These are phyloP conservation scores for Aspergillus baeticus DNA, from an alignment of 495 filamentous ascomycete genomes.

Conservation along the genomic window DNA sequence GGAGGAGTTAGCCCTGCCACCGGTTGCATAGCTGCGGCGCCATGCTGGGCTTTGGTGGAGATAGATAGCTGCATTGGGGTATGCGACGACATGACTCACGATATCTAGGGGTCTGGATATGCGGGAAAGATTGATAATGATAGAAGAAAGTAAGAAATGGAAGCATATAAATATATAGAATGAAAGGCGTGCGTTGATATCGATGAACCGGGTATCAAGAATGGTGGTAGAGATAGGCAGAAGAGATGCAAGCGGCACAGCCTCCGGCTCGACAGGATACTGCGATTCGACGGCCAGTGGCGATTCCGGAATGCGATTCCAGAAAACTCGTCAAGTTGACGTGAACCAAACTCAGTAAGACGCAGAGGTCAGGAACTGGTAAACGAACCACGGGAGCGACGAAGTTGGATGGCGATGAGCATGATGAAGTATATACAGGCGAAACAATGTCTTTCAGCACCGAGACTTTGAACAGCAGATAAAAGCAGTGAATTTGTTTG, in stretches of 20 bases:
- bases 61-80: slow-evolving; percentile 33
- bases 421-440: not conserved
- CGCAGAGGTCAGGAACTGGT: slow-evolving; percentile 1
- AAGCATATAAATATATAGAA: too few species aligned
- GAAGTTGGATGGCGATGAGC: slow-evolving; percentile 1
- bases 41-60: slow-evolving; percentile 22
- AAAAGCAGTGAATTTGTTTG: not conserved
- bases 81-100: slow-evolving; percentile 9
- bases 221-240: too few species aligned
- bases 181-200: too few species aligned
- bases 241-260: too few species aligned
- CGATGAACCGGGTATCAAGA: too few species aligned
- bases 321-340: not conserved
- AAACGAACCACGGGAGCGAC: slow-evolving; percentile 1
- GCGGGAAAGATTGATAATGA: not conserved
- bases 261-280: too few species aligned
- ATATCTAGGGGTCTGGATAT: not conserved
- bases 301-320: not conserved
- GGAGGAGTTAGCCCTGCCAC: slow-evolving; percentile 34
- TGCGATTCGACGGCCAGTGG: not conserved
- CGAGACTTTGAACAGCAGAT: not conserved
- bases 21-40: slow-evolving; percentile 14
- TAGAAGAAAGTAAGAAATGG: not conserved
- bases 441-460: not conserved
- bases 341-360: not conserved